phyloP scores from a whole-genome alignment of 768 basidiomycete genomes.

The Brasilioporus rufonigricans region DNA sequence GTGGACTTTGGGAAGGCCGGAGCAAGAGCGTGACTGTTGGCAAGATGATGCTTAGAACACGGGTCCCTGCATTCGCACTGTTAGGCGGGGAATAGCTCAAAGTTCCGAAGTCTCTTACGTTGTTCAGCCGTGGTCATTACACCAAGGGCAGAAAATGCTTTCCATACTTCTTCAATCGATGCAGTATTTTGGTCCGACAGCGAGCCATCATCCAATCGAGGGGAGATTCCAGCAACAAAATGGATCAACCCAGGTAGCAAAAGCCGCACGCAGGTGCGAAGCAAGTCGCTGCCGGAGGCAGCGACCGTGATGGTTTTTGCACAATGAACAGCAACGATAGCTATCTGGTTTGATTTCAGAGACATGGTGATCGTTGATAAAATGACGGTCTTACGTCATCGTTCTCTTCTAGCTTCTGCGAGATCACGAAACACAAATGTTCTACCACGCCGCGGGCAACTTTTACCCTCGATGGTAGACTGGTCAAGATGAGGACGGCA shows the following conservation, averaged over 20 bases:
- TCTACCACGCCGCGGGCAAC: slow-evolving; percentile 77
- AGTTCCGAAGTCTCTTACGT: slow-evolving; percentile 50
- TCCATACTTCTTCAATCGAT: slow-evolving; percentile 78
- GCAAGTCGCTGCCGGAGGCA: slow-evolving; percentile 61
- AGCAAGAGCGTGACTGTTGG: slow-evolving; percentile 75
- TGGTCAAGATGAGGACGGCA: slow-evolving; percentile 80
- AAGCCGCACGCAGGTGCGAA: slow-evolving; percentile 69
- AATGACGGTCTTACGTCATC: slow-evolving; percentile 53
- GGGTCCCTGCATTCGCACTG: slow-evolving; percentile 47
- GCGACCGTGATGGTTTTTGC: slow-evolving; percentile 79
- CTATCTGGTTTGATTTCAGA: slow-evolving; percentile 45
- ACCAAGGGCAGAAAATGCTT: slow-evolving; percentile 69
- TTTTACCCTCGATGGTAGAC: slow-evolving; percentile 62
- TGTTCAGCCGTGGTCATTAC: slow-evolving; percentile 52
- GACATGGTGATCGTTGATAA: neutral
- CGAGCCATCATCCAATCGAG: slow-evolving; percentile 54
- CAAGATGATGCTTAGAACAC: slow-evolving; percentile 66
- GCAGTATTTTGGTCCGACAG: slow-evolving; percentile 55
- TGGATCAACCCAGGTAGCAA: slow-evolving; percentile 82
- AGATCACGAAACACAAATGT: slow-evolving; percentile 80
- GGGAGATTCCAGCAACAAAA: slow-evolving; percentile 69
- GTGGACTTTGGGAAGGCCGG: slow-evolving; percentile 43
- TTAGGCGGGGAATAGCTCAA: slow-evolving; percentile 6
- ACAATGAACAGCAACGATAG: slow-evolving; percentile 87
- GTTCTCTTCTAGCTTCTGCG: slow-evolving; percentile 70